A percentile compares a stretch with the other conserved stretches of the same genome.
phyloP scores from a whole-genome alignment of 2,329 filamentous ascomycete species.

The Taxawa tesnikishii region DNA sequence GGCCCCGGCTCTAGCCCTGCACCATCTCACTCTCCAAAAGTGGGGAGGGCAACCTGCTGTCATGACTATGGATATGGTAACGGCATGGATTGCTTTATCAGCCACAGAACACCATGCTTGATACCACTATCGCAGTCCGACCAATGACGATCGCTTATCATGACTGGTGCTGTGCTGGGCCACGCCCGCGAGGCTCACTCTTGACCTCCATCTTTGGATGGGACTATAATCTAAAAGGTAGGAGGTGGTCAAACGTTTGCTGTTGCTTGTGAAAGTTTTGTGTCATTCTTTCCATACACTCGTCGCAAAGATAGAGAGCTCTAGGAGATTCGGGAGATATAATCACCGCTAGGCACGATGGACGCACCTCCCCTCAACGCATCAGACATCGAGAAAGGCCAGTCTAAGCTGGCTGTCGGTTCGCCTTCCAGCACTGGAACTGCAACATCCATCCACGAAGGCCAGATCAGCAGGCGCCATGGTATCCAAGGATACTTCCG shows the following conservation, averaged over 20 bases:
- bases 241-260: neutral
- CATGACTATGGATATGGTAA: too few species aligned
- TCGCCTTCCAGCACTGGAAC: neutral
- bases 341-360: too few species aligned
- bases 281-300: neutral
- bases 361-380: slow-evolving; percentile 1
- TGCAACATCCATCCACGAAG: neutral
- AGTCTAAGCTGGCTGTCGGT: neutral
- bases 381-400: slow-evolving; percentile 1
- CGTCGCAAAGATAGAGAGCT: too few species aligned
- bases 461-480: neutral
- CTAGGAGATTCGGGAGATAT: too few species aligned
- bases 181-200: neutral
- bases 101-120: neutral
- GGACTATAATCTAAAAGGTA: neutral
- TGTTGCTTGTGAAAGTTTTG: neutral
- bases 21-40: too few species aligned
- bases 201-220: neutral
- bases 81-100: too few species aligned
- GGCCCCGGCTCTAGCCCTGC: too few species aligned
- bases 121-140: neutral
- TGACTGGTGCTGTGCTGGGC: neutral
- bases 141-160: neutral
- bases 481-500: neutral
- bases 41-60: too few species aligned